Base-by-base conservation (phyloP, 768 basidiomycete genomes). In the Psilocybe sp. region DNA sequence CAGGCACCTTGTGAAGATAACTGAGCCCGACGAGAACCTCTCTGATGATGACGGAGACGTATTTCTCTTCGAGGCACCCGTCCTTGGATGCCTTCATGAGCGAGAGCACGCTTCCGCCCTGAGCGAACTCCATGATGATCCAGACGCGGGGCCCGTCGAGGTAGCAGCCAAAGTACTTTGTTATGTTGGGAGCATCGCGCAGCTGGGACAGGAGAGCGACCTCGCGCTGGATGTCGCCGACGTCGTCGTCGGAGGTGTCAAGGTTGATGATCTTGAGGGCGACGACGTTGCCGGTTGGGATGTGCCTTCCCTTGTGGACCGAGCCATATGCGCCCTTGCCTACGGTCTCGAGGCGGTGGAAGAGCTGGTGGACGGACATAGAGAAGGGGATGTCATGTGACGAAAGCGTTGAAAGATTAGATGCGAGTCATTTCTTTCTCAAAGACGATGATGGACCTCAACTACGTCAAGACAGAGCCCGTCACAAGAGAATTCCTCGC, bases 211-310 rank as follows among this genome's bases (percentile, higher is more conserved):
- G 77, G 44, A 99, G 81, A 9, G 92, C 85, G 28, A 99, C 93
- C 69, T 98, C 97, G 53, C 90, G 87, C 69, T 98, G 96, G 46
- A 98, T 98, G 69, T 95, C 96, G 43, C 76, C 89, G 14, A 97
- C 93, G 64, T 99, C 97, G 67, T 99, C 96, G 66, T 95, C 96
- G 48, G 87, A 82, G 19, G 88, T 95, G 70, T 98, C 97, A 57
- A 98, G 86, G 70, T 98, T 92, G 74, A 99, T 98, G 68, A 98
- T 95, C 73, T 99, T 99, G 72, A 98, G 84, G 14, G 95, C 97
- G 32, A 99, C 92, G 48, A 94, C 78, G 49, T 90, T 89, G 15
- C 92, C 91, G 0, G 92, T 87, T 0, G 85, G 78, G 44, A 89
- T 79, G 59, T 98, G 88, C 47, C 84, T 74, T 12, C 92, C 96